phyloP scores from a whole-genome alignment of 73 alveolate species.

The Paramecium octaurelia region DNA sequence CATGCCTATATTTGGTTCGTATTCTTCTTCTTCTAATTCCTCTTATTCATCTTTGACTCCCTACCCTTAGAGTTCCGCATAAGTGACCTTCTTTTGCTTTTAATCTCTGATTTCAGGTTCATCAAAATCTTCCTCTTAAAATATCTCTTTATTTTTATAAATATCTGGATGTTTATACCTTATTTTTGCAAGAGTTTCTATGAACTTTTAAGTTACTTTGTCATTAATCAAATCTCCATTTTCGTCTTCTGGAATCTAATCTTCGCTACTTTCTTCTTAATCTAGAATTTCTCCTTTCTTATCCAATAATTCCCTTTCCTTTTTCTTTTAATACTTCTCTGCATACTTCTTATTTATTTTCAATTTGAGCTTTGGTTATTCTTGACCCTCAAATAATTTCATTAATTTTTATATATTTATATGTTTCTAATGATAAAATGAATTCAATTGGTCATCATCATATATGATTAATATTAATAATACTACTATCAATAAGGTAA shows the following conservation, averaged over 20 bases:
- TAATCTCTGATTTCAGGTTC: neutral
- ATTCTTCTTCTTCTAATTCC: constrained; percentile 47
- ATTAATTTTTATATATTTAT: neutral
- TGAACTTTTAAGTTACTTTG: constrained; percentile 38
- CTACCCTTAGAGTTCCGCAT: constrained; percentile 9
- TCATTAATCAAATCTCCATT: constrained; percentile 55
- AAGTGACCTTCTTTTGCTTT: constrained; percentile 27
- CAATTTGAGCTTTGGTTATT: constrained; percentile 15
- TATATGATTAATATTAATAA: neutral
- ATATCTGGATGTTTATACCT: constrained; percentile 55
- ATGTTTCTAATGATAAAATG: neutral
- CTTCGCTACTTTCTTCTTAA: constrained; percentile 12
- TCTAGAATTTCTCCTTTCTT: constrained; percentile 11
- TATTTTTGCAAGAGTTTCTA: constrained; percentile 60
- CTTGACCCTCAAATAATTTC: constrained; percentile 44
- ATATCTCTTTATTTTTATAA: constrained; percentile 32
- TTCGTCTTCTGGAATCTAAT: constrained; percentile 30
- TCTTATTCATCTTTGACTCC: constrained; percentile 45
- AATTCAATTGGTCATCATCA: neutral
- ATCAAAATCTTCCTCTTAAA: constrained; percentile 54
- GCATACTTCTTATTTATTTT: constrained; percentile 48
- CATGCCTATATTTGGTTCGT: constrained; percentile 8
- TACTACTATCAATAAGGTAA: neutral
- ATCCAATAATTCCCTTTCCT: constrained; percentile 39
- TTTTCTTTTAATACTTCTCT: constrained; percentile 11